Conservation (phyloP, 2,329 filamentous ascomycete species). For the Thielaviopsis punctulata region DNA sequence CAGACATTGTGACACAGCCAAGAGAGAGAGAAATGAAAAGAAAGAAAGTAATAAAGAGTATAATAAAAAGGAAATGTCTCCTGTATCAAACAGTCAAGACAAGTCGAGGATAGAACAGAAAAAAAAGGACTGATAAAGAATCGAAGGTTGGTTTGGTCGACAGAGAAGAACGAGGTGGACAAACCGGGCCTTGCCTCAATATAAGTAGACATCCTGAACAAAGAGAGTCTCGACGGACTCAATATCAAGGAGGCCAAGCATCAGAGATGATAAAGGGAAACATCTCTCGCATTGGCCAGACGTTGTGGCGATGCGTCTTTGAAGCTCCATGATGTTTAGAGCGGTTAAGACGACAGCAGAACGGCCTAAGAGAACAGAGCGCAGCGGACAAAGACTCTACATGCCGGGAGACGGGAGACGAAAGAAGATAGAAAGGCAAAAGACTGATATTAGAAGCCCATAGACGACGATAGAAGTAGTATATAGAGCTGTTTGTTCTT, state of each 20-base stretch:
- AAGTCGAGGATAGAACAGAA: not conserved
- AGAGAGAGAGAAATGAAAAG: not conserved
- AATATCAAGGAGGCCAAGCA: not conserved
- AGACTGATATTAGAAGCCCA: no score
- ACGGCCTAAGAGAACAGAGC: no score
- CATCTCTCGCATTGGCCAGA: no score
- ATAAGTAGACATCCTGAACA: not conserved
- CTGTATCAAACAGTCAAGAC: conserved; percentile 1
- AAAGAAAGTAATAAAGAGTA: not conserved
- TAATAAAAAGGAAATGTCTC: not conserved
- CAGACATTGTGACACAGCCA: not conserved
- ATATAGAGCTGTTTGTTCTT: no score
- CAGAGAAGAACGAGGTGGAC: not conserved
- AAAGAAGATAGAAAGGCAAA: no score
- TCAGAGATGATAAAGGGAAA: no score
- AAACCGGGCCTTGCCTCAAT: not conserved
- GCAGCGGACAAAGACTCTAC: no score
- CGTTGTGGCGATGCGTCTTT: not conserved
- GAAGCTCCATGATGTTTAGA: no score
- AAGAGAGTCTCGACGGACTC: not conserved
- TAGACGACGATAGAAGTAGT: no score
- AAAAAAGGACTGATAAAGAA: not conserved
- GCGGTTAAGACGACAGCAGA: no score
- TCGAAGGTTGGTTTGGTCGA: not conserved
- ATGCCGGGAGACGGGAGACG: no score